These are phyloP conservation scores for Tolypocladium endophyticum DNA, from an alignment of 2,329 filamentous ascomycete genomes.

Conservation along the genomic window DNA sequence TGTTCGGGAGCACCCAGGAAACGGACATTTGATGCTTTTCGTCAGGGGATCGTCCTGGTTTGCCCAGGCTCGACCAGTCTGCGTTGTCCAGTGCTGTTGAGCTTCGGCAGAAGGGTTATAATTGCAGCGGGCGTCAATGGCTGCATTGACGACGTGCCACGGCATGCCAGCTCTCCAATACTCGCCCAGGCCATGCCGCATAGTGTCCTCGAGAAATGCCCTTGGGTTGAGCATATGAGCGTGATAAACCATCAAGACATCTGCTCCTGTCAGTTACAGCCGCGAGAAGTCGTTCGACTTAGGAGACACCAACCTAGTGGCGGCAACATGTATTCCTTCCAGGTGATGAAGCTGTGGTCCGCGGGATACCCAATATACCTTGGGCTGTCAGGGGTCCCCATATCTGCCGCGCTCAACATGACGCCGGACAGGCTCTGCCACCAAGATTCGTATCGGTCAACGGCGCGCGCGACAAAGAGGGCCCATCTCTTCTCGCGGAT, in stretches of 20 bases:
- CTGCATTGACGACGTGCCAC: conserved; percentile 47
- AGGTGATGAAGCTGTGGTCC: conserved; percentile 11
- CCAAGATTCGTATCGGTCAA: conserved; percentile 59
- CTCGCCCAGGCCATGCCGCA: conserved; percentile 43
- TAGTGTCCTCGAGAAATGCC: conserved; percentile 62
- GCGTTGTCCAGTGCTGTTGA: conserved; percentile 32
- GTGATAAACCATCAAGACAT: conserved; percentile 74
- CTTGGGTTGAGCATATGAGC: conserved; percentile 69
- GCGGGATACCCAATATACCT: conserved; percentile 23
- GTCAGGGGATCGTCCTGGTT: conserved; percentile 38
- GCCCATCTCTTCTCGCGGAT: conserved; percentile 66
- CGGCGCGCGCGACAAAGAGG: conserved; percentile 57
- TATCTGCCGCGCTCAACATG: conserved; percentile 23
- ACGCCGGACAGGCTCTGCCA: conserved; percentile 32
- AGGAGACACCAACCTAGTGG: conserved; percentile 38
- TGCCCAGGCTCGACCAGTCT: conserved; percentile 46
- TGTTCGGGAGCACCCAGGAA: conserved; percentile 25
- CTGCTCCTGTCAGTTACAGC: conserved; percentile 20
- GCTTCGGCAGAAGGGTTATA: conserved; percentile 38
- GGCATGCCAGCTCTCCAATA: conserved; percentile 56
- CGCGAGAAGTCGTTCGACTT: background rate
- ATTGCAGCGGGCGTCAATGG: conserved; percentile 48
- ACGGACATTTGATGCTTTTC: conserved; percentile 44
- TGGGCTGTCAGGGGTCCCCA: conserved; percentile 13
- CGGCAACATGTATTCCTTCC: conserved; percentile 36